These are phyloP conservation scores for Cladophialophora bantiana DNA, from an alignment of 2,329 filamentous ascomycete genomes.

Conservation along the genomic window DNA sequence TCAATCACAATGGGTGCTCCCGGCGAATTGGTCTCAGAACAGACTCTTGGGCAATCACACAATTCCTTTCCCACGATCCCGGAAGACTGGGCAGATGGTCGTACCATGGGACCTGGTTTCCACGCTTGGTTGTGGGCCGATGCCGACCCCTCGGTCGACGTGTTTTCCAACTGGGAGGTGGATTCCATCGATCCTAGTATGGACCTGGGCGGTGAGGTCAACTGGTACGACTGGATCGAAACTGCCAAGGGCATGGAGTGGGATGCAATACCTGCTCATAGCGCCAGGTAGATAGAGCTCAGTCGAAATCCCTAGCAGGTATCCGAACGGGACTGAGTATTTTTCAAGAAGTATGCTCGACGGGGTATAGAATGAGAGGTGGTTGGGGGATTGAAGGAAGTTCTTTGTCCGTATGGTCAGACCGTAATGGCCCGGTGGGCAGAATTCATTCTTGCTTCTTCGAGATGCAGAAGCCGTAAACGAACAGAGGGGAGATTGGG, in stretches of 20 bases:
- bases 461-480: not conserved
- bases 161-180: constrained; percentile 37
- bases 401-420: no score
- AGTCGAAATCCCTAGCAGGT: not conserved
- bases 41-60: constrained; percentile 18
- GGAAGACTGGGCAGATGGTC: constrained; percentile 25
- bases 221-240: constrained; percentile 52
- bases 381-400: no score
- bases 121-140: constrained; percentile 43
- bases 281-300: not conserved
- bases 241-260: constrained; percentile 44
- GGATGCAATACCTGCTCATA: not conserved
- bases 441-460: not conserved
- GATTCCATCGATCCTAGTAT: constrained; percentile 36
- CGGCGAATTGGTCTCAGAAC: not conserved
- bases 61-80: constrained; percentile 21
- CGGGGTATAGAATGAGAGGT: no score
- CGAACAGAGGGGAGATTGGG: not conserved
- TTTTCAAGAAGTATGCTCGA: no score
- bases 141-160: constrained; percentile 36
- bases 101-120: constrained; percentile 28
- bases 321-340: no score
- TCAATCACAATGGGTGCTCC: not conserved
- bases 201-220: constrained; percentile 45
- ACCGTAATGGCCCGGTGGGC: not conserved